These are phyloP conservation scores for Senna siamea DNA, from an alignment of 306 rosid genomes.

Conservation along the genomic window DNA sequence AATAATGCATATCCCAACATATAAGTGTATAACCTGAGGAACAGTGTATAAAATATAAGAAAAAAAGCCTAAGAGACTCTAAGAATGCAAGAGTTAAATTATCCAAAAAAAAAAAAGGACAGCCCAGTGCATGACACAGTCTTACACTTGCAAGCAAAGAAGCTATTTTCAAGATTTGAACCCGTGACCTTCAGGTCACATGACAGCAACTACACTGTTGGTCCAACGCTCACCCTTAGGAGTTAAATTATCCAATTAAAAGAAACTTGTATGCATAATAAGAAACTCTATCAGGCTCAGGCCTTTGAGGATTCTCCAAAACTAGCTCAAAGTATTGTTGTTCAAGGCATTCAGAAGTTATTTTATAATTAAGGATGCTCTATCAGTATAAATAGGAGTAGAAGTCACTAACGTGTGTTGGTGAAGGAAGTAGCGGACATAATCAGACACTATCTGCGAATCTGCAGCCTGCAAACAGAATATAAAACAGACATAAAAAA, in stretches of 20 bases:
- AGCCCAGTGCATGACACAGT: too few relatives aligned
- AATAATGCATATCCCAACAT: not conserved
- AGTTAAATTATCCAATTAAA: too few relatives aligned
- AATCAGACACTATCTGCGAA: slow-evolving; percentile 90
- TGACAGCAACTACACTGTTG: too few relatives aligned
- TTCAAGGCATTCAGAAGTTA: slow-evolving; percentile 1
- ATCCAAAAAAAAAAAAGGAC: not conserved
- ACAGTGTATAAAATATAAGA: not conserved
- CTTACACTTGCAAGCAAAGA: too few relatives aligned
- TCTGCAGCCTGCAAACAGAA: slow-evolving; percentile 84
- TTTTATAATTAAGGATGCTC: slow-evolving; percentile 1
- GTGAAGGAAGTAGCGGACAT: slow-evolving; percentile 88
- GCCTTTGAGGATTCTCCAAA: not conserved
- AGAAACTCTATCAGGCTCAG: not conserved
- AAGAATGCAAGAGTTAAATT: not conserved
- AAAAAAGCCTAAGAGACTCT: not conserved
- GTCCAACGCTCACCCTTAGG: too few relatives aligned
- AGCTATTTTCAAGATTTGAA: too few relatives aligned
- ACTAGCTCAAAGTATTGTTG: not conserved
- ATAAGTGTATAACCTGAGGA: not conserved
- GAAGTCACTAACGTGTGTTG: slow-evolving; percentile 81
- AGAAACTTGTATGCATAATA: not conserved
- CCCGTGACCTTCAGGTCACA: too few relatives aligned
- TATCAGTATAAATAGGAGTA: not conserved
- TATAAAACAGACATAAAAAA: slow-evolving; percentile 7